Evolutionary conservation across 352 stramenopile genomes (phyloP).

Genomic region (Globisporangium apiculatum): DNA sequence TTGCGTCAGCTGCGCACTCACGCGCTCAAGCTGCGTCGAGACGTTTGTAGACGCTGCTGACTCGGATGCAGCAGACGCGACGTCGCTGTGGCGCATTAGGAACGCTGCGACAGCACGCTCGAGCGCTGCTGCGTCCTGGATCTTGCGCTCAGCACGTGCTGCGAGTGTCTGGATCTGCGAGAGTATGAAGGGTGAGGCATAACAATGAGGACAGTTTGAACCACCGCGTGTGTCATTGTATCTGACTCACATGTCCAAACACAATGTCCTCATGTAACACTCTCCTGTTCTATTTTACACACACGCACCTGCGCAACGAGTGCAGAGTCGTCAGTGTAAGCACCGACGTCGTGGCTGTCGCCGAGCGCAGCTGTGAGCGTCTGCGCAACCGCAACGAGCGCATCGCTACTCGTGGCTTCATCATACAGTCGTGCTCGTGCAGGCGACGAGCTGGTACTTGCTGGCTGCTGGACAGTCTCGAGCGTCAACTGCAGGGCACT

Average conservation of each 20-base stretch:
- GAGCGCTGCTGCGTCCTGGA: conserved; percentile 7
- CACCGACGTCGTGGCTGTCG: conserved; percentile 5
- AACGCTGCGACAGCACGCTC: conserved; percentile 20
- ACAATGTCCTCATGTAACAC: too few species aligned
- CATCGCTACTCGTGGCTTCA: too few species aligned
- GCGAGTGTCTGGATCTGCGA: too few species aligned
- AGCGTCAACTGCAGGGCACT: conserved; percentile 4
- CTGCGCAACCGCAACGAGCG: conserved; percentile 14
- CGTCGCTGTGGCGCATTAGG: conserved; percentile 16
- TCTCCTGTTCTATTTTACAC: too few species aligned
- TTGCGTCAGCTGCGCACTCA: conserved; percentile 13
- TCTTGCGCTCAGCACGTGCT: conserved; percentile 3
- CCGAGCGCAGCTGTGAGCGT: conserved; percentile 9
- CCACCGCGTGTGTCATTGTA: too few species aligned
- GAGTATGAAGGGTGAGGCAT: too few species aligned
- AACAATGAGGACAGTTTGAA: too few species aligned
- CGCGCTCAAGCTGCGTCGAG: conserved; percentile 1
- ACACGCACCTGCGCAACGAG: conserved; percentile 15
- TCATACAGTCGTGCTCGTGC: too few species aligned
- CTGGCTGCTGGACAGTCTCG: background rate
- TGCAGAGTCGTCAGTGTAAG: conserved; percentile 8
- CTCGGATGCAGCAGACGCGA: background rate
- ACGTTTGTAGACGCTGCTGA: background rate
- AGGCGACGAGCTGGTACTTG: too few species aligned
- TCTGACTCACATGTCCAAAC: too few species aligned